Percentiles rank a stretch among this genome's conserved stretches.
Evolutionary conservation across 2,329 filamentous ascomycete genomes (phyloP).

Genomic region (Phialemoniopsis sp.): DNA sequence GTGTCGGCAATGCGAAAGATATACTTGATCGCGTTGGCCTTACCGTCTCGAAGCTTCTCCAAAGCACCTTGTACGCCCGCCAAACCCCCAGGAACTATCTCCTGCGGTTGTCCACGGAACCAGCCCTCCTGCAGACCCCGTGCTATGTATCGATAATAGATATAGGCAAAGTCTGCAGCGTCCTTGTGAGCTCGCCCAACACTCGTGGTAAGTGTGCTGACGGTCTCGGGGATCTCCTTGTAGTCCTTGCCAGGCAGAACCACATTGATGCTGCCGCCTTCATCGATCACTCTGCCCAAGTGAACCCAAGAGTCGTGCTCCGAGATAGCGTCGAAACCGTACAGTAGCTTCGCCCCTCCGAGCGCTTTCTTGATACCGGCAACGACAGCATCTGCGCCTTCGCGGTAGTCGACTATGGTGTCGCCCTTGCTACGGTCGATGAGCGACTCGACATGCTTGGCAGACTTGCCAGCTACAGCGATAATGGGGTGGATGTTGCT

Average conservation of each 20-base stretch:
- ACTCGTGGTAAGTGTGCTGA: slow-evolving; percentile 14
- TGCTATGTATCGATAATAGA: slow-evolving; percentile 23
- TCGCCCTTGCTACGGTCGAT: slow-evolving; percentile 48
- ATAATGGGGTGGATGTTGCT: slow-evolving; percentile 60
- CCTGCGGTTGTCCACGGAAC: slow-evolving; percentile 43
- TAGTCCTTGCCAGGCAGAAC: slow-evolving; percentile 20
- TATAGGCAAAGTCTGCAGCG: not conserved
- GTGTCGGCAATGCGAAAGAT: slow-evolving; percentile 41
- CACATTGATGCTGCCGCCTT: slow-evolving; percentile 28
- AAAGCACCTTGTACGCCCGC: slow-evolving; percentile 48
- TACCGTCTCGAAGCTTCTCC: slow-evolving; percentile 52
- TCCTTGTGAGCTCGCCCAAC: slow-evolving; percentile 15
- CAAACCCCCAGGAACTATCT: slow-evolving; percentile 50
- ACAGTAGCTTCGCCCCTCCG: slow-evolving; percentile 31
- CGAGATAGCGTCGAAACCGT: slow-evolving; percentile 55
- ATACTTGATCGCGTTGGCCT: slow-evolving; percentile 61
- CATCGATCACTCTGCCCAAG: slow-evolving; percentile 35
- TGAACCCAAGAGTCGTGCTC: slow-evolving; percentile 45
- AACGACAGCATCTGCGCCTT: slow-evolving; percentile 46
- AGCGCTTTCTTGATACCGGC: slow-evolving; percentile 36
- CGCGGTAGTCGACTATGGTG: slow-evolving; percentile 55
- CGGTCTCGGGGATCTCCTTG: slow-evolving; percentile 9
- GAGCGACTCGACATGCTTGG: slow-evolving; percentile 43
- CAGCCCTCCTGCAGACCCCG: slow-evolving; percentile 40
- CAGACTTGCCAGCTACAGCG: slow-evolving; percentile 50